Percentiles rank a stretch among this genome's conserved stretches.
Evolutionary conservation across 371 early-diverging fungal species (phyloP).

Genomic region (Mortierella sp.): DNA sequence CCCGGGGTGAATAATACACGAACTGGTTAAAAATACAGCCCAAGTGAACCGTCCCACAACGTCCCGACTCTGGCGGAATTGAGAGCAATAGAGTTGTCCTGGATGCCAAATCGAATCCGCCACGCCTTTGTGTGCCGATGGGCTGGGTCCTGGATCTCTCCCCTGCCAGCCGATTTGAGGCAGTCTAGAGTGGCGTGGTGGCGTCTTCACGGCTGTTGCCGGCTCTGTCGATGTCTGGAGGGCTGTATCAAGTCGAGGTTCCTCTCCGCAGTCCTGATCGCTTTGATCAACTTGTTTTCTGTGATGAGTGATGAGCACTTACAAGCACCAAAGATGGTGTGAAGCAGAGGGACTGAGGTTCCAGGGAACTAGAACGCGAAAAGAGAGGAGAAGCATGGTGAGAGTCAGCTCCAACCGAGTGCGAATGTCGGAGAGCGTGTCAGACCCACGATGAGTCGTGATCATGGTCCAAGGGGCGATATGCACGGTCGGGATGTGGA

Average conservation of each 20-base stretch:
- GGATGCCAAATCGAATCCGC: no score
- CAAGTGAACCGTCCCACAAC: background rate
- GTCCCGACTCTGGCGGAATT: background rate
- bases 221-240: background rate
- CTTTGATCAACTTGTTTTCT: no score
- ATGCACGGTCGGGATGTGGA: no score
- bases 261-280: slow-evolving; percentile 1
- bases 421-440: no score
- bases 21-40: background rate
- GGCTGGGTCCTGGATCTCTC: no score
- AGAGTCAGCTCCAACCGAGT: background rate
- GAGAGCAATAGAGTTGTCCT: background rate
- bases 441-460: no score
- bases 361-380: slow-evolving; percentile 32
- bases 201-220: background rate
- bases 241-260: no score
- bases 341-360: slow-evolving; percentile 38
- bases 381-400: background rate
- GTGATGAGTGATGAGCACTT: slow-evolving; percentile 10
- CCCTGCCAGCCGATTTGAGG: no score
- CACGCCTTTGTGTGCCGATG: no score
- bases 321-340: slow-evolving; percentile 48
- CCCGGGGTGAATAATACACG: slow-evolving; percentile 6
- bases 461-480: no score
- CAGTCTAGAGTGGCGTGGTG: no score